These are phyloP conservation scores for Alternaria sp. DNA, from an alignment of 2,329 filamentous ascomycete species.

Conservation along the genomic window DNA sequence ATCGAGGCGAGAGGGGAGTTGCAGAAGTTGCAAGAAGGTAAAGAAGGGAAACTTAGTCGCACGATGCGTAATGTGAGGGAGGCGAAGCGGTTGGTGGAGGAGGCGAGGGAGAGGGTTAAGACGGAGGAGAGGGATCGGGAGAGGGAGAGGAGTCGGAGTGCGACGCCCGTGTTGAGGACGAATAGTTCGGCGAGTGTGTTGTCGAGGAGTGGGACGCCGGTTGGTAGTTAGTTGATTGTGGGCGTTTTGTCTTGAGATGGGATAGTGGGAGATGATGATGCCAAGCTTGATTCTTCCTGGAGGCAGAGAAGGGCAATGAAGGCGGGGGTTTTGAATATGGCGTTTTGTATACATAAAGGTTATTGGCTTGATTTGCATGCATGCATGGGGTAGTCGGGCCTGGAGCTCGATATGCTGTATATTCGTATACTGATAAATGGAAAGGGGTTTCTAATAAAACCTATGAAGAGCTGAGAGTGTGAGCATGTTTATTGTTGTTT, in stretches of 20 bases:
- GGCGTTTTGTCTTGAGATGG: no score
- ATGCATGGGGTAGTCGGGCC: not conserved
- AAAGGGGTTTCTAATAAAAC: no score
- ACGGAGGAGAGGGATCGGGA: slow-evolving; percentile 41
- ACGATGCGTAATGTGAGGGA: slow-evolving; percentile 45
- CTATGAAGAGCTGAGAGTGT: no score
- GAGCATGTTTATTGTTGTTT: no score
- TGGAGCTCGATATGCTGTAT: not conserved
- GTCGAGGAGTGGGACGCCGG: slow-evolving; percentile 34
- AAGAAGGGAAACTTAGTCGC: slow-evolving; percentile 42
- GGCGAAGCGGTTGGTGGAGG: slow-evolving; percentile 45
- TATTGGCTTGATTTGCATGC: not conserved
- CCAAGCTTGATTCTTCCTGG: not conserved
- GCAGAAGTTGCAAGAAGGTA: slow-evolving; percentile 46
- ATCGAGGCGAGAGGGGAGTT: slow-evolving; percentile 43
- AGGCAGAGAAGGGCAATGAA: no score
- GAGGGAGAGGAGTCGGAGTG: slow-evolving; percentile 34
- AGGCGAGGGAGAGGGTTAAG: slow-evolving; percentile 43
- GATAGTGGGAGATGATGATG: no score
- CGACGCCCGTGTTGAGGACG: slow-evolving; percentile 32
- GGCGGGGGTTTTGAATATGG: no score
- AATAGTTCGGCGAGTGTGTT: slow-evolving; percentile 32
- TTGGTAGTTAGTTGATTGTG: slow-evolving; percentile 16
- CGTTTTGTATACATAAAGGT: slow-evolving; percentile 11
- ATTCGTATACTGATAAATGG: not conserved